Base-by-base conservation (phyloP, 306 rosid species). In the Morella rubra region DNA sequence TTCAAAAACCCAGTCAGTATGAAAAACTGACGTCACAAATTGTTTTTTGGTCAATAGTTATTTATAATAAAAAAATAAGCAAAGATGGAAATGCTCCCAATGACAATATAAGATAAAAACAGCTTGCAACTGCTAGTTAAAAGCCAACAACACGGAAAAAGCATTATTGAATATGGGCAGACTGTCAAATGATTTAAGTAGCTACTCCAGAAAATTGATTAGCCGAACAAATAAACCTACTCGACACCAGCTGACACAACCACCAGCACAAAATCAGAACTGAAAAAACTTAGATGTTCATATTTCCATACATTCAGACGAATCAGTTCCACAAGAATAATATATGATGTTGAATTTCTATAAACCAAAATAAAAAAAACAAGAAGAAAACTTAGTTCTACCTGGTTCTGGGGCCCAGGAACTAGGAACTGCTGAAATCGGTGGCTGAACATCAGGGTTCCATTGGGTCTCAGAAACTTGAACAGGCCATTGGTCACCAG, bases 391-490 rank as follows among this genome's bases (percentile, higher is more conserved):
- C n/a, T 32, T 15, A 6, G 24, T 66, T 18, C 50, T 66, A 66
- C 71, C 71, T 66, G 50, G 50, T 66, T 66, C 71, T 3, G 49
- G 6, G 8, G 27, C 27, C 71, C 71, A 66, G 20, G 70, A 3
- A 41, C 13, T n/a, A 18, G 71, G 4, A 66, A 42, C 50, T 66
- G 47, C 71, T 18, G 71, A n/a, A 66, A 66, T 66, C 18, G 71
- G 50, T 15, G 6, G 15, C 1, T n/a, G 71, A 41, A 4, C 8
- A 16, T 66, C 71, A 42, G 50, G 5, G 44, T n/a, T 66, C 71
- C 71, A 66, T 4, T 66, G 71, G 24, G 71, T 0, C 41, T 66
- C 71, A 0, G 70, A 3, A 66, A 12, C 71, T 42, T 66, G 71
- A 42, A 42, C 50, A 42, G 71, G 71, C 71, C 71, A 64, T 16